These are phyloP conservation scores for Trametes polyzona DNA, from an alignment of 1,284 basidiomycete genomes.

Conservation along the genomic window DNA sequence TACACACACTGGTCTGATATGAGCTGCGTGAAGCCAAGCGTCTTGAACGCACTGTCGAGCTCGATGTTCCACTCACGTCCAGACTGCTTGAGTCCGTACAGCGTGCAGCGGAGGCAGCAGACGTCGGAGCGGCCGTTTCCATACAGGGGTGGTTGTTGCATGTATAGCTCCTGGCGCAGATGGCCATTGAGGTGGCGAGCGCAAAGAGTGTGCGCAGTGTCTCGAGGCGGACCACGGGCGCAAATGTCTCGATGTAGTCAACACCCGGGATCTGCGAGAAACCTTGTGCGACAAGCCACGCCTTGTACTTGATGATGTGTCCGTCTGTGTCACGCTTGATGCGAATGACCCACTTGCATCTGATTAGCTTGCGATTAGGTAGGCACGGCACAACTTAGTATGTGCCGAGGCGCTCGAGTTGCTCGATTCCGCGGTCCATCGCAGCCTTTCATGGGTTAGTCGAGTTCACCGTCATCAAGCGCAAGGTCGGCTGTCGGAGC, in stretches of 20 bases:
- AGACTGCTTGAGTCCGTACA: slow-evolving; percentile 39
- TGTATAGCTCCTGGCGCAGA: slow-evolving; percentile 44
- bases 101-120: slow-evolving; percentile 20
- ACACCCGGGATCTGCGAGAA: slow-evolving; percentile 31
- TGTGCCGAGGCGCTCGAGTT: slow-evolving; percentile 30
- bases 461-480: neutral
- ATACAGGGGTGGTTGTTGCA: slow-evolving; percentile 38
- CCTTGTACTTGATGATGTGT: slow-evolving; percentile 24
- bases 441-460: slow-evolving; percentile 37
- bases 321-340: slow-evolving; percentile 35
- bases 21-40: slow-evolving; percentile 27
- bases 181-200: slow-evolving; percentile 40
- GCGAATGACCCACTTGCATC: slow-evolving; percentile 39
- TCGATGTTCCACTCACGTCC: slow-evolving; percentile 33
- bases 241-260: slow-evolving; percentile 42
- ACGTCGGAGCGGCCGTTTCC: slow-evolving; percentile 23
- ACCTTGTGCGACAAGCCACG: slow-evolving; percentile 13
- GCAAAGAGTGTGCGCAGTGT: slow-evolving; percentile 35
- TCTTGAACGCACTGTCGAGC: slow-evolving; percentile 15
- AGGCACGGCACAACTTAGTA: slow-evolving; percentile 30
- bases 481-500: neutral
- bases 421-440: slow-evolving; percentile 36
- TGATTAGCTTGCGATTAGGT: slow-evolving; percentile 27
- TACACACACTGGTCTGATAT: slow-evolving; percentile 29
- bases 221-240: slow-evolving; percentile 36